These are phyloP conservation scores for Rhodotorula diobovata DNA, from an alignment of 768 basidiomycete genomes.

Conservation along the genomic window DNA sequence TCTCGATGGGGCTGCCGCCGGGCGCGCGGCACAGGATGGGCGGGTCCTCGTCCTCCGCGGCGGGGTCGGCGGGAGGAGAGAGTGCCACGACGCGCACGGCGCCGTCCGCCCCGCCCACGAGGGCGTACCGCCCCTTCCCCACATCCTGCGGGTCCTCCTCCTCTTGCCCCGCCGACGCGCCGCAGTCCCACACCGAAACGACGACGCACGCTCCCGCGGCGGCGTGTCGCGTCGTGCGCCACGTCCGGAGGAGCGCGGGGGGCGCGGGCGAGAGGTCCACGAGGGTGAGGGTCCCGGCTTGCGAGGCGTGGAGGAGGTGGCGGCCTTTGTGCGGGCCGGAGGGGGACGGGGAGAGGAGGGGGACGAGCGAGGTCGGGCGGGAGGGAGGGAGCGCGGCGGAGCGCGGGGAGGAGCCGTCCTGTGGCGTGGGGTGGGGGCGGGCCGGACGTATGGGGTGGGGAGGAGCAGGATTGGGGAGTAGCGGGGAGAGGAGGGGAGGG, in stretches of 20 bases:
- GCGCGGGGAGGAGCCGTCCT: constrained; percentile 55
- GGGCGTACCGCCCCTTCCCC: not conserved
- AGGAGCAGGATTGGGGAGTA: not conserved
- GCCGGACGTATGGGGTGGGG: too few relatives aligned
- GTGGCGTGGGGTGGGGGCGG: constrained; percentile 17
- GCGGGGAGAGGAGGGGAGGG: too few relatives aligned
- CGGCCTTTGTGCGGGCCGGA: constrained; percentile 51
- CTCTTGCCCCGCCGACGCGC: not conserved
- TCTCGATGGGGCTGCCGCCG: not conserved
- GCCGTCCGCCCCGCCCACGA: constrained; percentile 22
- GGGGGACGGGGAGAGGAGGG: constrained; percentile 53
- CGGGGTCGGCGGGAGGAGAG: not conserved
- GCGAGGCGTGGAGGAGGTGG: constrained; percentile 62
- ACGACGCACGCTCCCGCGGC: constrained; percentile 11
- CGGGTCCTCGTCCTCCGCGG: not conserved
- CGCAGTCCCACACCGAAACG: not conserved
- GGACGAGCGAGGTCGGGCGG: constrained; percentile 60
- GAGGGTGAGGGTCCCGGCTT: constrained; percentile 64
- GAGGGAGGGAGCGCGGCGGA: constrained; percentile 64
- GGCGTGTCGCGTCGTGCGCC: not conserved
- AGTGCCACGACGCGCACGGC: constrained; percentile 2
- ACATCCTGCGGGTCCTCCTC: constrained; percentile 4
- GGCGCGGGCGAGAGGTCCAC: constrained; percentile 66
- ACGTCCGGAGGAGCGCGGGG: constrained; percentile 49
- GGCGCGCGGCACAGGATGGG: not conserved